A percentile compares a stretch with the other conserved stretches of the same genome.
phyloP scores from a whole-genome alignment of 768 basidiomycete species.

The Collybia mongolica region DNA sequence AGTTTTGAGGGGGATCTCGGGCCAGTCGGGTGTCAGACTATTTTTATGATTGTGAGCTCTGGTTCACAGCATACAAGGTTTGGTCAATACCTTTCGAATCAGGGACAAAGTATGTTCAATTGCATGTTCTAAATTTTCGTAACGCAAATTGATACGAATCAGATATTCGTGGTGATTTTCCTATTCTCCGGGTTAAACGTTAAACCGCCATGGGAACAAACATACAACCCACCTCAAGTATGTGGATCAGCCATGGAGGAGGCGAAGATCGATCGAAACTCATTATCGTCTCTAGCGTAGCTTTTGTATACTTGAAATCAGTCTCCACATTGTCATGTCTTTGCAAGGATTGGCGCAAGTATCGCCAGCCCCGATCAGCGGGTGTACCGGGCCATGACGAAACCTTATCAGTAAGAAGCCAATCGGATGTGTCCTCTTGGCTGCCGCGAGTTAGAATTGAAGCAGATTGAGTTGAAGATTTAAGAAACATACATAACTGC shows the following conservation, averaged over 20 bases:
- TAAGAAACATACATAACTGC: slow-evolving; percentile 43
- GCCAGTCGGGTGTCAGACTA: slow-evolving; percentile 55
- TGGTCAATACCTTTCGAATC: slow-evolving; percentile 59
- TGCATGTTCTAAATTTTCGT: slow-evolving; percentile 77
- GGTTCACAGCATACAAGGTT: neutral
- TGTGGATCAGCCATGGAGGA: slow-evolving; percentile 79
- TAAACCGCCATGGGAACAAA: neutral
- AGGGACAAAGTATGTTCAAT: slow-evolving; percentile 70
- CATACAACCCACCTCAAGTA: slow-evolving; percentile 61
- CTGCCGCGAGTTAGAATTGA: slow-evolving; percentile 34
- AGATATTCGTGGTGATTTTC: slow-evolving; percentile 81
- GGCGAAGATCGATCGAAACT: slow-evolving; percentile 56
- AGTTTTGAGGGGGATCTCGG: slow-evolving; percentile 49
- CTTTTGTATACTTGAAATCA: slow-evolving; percentile 75
- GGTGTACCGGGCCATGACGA: slow-evolving; percentile 83
- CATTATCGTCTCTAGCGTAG: slow-evolving; percentile 74
- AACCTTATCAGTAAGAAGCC: slow-evolving; percentile 81
- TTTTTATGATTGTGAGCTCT: slow-evolving; percentile 11
- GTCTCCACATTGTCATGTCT: slow-evolving; percentile 73
- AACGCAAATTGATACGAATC: slow-evolving; percentile 74
- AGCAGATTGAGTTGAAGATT: neutral
- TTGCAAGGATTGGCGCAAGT: slow-evolving; percentile 77
- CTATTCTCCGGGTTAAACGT: slow-evolving; percentile 28
- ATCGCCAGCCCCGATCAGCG: slow-evolving; percentile 83
- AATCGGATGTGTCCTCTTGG: slow-evolving; percentile 70